Conservation (phyloP, 257 asterid species). For the Ehretia macrophylla region DNA sequence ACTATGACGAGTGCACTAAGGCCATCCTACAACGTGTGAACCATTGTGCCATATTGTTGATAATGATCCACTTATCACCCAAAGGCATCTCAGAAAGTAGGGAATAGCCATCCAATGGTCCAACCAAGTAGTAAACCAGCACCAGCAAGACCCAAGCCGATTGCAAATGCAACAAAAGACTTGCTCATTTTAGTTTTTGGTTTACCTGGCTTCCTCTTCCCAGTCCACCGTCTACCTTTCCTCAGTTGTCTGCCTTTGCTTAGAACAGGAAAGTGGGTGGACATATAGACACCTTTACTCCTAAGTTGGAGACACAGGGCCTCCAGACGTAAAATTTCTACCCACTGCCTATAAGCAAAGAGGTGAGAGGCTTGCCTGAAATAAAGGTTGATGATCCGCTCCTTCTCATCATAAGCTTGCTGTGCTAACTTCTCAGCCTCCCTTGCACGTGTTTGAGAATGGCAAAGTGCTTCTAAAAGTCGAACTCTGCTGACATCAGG, state of each 20-base stretch:
- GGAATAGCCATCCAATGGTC: slow-evolving; percentile 67
- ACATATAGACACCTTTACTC: slow-evolving; percentile 30
- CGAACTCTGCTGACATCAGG: slow-evolving; percentile 29
- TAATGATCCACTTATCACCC: background rate
- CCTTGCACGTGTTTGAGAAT: slow-evolving; percentile 95
- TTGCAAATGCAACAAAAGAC: slow-evolving; percentile 57
- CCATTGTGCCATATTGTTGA: background rate
- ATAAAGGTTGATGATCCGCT: slow-evolving; percentile 59
- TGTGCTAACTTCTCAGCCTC: slow-evolving; percentile 82
- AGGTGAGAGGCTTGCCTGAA: slow-evolving; percentile 83
- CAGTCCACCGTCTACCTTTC: slow-evolving; percentile 36
- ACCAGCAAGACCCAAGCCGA: slow-evolving; percentile 78
- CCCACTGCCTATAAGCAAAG: slow-evolving; percentile 87
- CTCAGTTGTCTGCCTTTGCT: slow-evolving; percentile 23
- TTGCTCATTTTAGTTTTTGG: slow-evolving; percentile 31
- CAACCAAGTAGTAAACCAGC: slow-evolving; percentile 90
- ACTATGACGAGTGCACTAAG: background rate
- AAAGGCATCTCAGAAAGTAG: slow-evolving; percentile 39
- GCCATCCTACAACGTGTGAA: too few species aligned
- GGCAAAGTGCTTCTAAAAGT: slow-evolving; percentile 72
- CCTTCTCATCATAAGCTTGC: slow-evolving; percentile 66
- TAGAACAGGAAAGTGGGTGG: slow-evolving; percentile 31
- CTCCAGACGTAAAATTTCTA: slow-evolving; percentile 76
- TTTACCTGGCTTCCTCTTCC: slow-evolving; percentile 29
- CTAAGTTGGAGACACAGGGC: slow-evolving; percentile 49